Percentiles rank a stretch among this genome's conserved stretches.
phyloP scores from a whole-genome alignment of 2,329 filamentous ascomycete species.

The Penicillium sp. region DNA sequence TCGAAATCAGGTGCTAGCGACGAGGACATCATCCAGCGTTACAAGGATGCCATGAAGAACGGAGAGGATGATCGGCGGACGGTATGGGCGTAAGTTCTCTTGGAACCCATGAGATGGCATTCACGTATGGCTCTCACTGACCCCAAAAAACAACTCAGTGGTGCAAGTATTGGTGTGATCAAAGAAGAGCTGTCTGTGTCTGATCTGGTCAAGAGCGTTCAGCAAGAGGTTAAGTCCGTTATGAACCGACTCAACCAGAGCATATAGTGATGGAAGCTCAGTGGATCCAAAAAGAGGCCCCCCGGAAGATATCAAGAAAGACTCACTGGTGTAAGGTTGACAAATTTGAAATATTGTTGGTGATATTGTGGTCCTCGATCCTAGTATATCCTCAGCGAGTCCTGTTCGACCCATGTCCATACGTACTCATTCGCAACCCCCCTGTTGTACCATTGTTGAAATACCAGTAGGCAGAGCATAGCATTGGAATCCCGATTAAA shows the following conservation, averaged over 20 bases:
- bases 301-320: too few species aligned
- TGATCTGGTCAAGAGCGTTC: slow-evolving; percentile 11
- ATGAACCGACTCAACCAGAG: slow-evolving; percentile 1
- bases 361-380: too few species aligned
- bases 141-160: slow-evolving; percentile 1
- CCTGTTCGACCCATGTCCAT: too few species aligned
- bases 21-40: slow-evolving; percentile 19
- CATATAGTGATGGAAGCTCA: background rate
- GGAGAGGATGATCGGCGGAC: slow-evolving; percentile 19
- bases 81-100: slow-evolving; percentile 20
- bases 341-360: too few species aligned
- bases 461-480: background rate
- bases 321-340: too few species aligned
- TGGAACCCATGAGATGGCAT: background rate
- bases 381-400: too few species aligned
- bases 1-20: slow-evolving; percentile 10
- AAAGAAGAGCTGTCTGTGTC: slow-evolving; percentile 12
- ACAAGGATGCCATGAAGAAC: slow-evolving; percentile 14
- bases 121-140: background rate
- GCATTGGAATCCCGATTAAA: background rate
- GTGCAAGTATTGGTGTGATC: slow-evolving; percentile 19
- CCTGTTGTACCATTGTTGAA: background rate
- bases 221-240: slow-evolving; percentile 6
- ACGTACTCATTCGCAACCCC: too few species aligned
- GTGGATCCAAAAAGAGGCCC: too few species aligned